Base-by-base conservation (phyloP, 208 protist species). In the Lotmaria passim region DNA sequence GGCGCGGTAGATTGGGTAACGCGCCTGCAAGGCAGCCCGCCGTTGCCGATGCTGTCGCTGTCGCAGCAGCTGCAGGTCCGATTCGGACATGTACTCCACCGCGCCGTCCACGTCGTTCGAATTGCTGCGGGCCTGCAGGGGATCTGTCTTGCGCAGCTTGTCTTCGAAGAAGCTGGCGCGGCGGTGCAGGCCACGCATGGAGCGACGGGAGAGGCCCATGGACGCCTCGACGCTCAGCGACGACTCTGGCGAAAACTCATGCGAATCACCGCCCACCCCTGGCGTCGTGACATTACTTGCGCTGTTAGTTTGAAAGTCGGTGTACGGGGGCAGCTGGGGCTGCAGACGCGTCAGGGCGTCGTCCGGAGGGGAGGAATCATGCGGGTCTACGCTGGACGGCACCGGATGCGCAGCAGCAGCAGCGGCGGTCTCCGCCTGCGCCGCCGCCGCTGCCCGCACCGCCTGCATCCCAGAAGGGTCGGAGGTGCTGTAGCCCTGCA, bases 1-100 rank as follows among this genome's bases (percentile, higher is more conserved):
- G 14, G 89, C 82, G 17, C 75, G 72, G 65, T 94, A 94, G 23
- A 81, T 30, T 3, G 89, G 89, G 74, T 89, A 94, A 39, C 63
- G 53, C 1, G 39, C 30, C 19, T 33, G 55, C 51, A 69, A 63
- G 23, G 44, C 24, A 26, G 61, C 58, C 10, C 52, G 65, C 26
- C 68, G 59, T 67, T 68, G 72, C 51, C 67, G 70, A 44, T 59
- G 60, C 48, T 38, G 39, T 24, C 17, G 19, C 33, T 64, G 50
- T 41, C 33, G 10, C 38, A 38, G 38, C 26, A 52, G 34, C 48
- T 57, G 66, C 12, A 47, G 19, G 28, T 73, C 73, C 5, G 26
- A 55, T 11, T 77, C 60, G 1, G 65, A 65, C 53, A 31, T 15
- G 53, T 39, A 62, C 36, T 58, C 63, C 12, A n/a, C n/a, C n/a